Conservation (phyloP, 257 asterid species). For the Eucommia ulmoides region DNA sequence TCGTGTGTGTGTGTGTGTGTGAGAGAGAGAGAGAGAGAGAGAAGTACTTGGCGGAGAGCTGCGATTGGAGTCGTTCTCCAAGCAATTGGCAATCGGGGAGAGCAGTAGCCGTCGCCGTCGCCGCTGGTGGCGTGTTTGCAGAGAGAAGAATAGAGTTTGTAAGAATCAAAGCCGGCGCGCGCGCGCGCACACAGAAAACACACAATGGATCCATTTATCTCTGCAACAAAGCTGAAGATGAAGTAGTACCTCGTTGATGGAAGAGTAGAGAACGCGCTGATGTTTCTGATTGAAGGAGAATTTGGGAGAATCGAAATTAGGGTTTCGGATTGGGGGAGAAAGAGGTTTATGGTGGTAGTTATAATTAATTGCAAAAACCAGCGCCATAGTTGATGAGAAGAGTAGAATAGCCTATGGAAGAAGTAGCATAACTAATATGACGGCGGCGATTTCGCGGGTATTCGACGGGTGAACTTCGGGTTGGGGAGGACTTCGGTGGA, state of each 20-base stretch:
- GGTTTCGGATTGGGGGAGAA: slow-evolving; percentile 22
- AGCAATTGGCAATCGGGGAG: slow-evolving; percentile 17
- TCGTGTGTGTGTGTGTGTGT: background rate
- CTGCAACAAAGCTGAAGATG: too few species aligned
- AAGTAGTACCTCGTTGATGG: slow-evolving; percentile 8
- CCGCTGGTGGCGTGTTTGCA: too few species aligned
- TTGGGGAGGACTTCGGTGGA: too few species aligned
- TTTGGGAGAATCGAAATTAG: slow-evolving; percentile 14
- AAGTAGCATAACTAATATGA: too few species aligned
- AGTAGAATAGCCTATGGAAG: too few species aligned
- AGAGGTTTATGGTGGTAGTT: slow-evolving; percentile 14
- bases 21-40: background rate
- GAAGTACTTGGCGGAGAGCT: slow-evolving; percentile 24
- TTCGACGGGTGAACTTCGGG: too few species aligned
- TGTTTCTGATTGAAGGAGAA: slow-evolving; percentile 8
- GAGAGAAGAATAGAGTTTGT: background rate
- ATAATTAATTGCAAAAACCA: slow-evolving; percentile 17
- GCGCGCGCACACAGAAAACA: background rate
- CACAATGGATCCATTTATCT: background rate
- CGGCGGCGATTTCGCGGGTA: too few species aligned
- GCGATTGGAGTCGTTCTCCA: slow-evolving; percentile 25
- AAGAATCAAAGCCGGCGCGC: background rate
- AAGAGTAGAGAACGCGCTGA: slow-evolving; percentile 5
- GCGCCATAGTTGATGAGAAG: too few species aligned
- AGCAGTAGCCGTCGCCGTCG: slow-evolving; percentile 12